These are phyloP conservation scores for Neurospora pannonica DNA, from an alignment of 495 filamentous ascomycete species.

Conservation along the genomic window DNA sequence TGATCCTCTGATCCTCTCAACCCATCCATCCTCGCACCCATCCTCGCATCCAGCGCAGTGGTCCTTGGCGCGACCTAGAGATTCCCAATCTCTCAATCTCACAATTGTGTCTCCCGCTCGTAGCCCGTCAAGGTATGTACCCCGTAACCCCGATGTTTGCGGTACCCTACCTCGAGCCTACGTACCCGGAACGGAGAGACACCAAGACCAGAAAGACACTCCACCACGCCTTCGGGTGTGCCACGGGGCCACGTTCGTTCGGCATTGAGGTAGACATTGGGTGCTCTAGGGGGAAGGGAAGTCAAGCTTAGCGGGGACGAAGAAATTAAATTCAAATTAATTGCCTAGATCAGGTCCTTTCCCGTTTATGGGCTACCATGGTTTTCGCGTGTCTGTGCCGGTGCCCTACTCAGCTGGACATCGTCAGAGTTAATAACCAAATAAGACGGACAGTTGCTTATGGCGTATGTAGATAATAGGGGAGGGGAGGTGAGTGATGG, in stretches of 20 bases:
- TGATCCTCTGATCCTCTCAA: not conserved
- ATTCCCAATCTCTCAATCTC: not conserved
- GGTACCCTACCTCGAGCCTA: no score
- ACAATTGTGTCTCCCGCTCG: not conserved
- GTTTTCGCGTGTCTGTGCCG: not conserved
- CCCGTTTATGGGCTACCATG: not conserved
- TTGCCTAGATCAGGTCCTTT: not conserved
- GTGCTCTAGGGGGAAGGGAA: no score
- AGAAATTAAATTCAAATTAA: not conserved
- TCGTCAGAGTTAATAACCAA: no score
- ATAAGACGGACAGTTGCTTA: no score
- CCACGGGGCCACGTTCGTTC: not conserved
- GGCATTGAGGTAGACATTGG: not conserved
- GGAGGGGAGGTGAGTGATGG: no score
- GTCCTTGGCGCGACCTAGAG: not conserved
- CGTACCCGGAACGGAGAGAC: no score
- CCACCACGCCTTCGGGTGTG: not conserved
- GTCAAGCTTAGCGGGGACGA: no score
- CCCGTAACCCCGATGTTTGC: not conserved
- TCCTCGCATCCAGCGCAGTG: no score
- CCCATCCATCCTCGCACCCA: not conserved
- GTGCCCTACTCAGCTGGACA: not conserved
- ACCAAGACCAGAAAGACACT: no score
- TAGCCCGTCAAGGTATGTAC: no score
- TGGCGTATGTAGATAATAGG: no score